Base-by-base conservation (phyloP, 192 early-diverging fungal species). In the Backusella luteola region DNA sequence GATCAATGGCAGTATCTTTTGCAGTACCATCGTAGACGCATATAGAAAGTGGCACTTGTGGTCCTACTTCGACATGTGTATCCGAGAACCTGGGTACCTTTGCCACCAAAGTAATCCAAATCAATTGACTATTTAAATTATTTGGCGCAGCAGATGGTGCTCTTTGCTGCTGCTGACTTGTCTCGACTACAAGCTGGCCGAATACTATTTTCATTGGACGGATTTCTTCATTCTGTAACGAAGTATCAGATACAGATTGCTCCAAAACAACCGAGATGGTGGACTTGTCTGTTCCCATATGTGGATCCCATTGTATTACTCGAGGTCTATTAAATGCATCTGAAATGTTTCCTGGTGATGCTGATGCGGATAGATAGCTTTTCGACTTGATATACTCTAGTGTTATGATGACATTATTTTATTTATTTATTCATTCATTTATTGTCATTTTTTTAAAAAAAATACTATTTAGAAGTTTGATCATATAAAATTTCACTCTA, bases 181-280 rank as follows among this genome's bases (percentile, higher is more conserved):
- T 87, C 26, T 87, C 86, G 9, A 87, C 83, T 19, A 86, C 81
- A n/a, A 87, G 70, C 6, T 78, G 77, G 23, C 86, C 86, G 44
- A 87, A 87, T 9, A 76, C 85, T 21, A 87, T 68, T 35, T 85
- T 85, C 42, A 87, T 77, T 11, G 76, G 26, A n/a, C 77, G 73
- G 23, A 81, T 23, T 44, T 52, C 72, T 66, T 69, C 76, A 1
- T 26, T 59, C 1, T 11, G 7, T 14, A 35, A 14, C 12, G 72
- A 73, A 5, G 26, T 17, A 9, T 23, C 72, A 38, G 44, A 52
- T n/a, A 34, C 19, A 26, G 67, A 49, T n/a, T 59, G 69, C 44
- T 87, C 83, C 12, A 87, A 68, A 26, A 82, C 79, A 11, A 83
- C 83, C 2, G 81, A 79, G 36, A 87, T 71, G 4, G 73, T 76